Base-by-base conservation (phyloP, 2,329 filamentous ascomycete genomes). In the Colletotrichum musicola region DNA sequence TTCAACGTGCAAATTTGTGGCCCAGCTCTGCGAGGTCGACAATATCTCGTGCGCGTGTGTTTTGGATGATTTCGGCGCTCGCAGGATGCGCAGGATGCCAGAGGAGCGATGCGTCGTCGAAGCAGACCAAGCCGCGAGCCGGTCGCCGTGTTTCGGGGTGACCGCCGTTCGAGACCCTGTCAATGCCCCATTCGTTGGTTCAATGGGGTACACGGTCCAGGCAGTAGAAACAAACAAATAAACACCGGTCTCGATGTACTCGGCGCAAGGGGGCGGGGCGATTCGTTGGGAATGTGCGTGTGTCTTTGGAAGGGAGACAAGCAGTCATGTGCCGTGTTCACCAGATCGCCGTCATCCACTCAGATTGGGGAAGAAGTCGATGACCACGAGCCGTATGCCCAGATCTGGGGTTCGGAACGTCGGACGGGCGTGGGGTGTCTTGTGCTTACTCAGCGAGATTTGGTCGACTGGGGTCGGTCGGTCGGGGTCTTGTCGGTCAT, bases 311-410 rank as follows among this genome's bases (percentile, higher is more conserved):
- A 18, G 50, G 57, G 55, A 67, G 62, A 62, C 62, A 50, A 55
- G 62, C 63, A 68, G 25, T 58, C 67, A 69, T 69, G 64, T 67
- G 67, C 58, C 10, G 46, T 27, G 63, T 55, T 69, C 67, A 59
- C 63, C 20, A 51, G 62, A 61, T 69, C 46, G 27, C 46, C 7
- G 57, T 68, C 38, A 20, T 69, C 65, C 65, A 68, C 35, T 69
- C 53, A 68, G 67, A 62, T 62, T 38, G 38, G 57, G 53, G 14
- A 16, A 4, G 51, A 50, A 59, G 57, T 69, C 51, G 53, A 68
- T 68, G 63, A 69, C 64, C 63, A 68, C 63, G 57, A 57, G 62
- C 62, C 49, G 35, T 62, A 51, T 50, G 30, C 30, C 25, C 55
- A 49, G 42, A 68, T 64, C 65, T 62, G 66, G 66, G 56, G 44